A percentile compares a stretch with the other conserved stretches of the same genome.
phyloP scores from a whole-genome alignment of 768 basidiomycete species.

The Trametopsis cervina region DNA sequence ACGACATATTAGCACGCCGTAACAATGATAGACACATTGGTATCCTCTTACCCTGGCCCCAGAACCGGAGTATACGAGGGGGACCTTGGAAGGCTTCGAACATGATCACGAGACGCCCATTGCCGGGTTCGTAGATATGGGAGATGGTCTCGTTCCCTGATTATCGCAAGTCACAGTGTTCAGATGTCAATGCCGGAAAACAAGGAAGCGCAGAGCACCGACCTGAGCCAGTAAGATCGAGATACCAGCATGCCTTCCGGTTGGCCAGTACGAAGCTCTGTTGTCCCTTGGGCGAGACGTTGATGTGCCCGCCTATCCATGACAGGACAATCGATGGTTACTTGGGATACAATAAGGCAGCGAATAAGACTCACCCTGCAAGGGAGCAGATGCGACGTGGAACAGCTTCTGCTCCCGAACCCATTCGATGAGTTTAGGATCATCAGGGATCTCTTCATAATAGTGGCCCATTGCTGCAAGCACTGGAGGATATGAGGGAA shows the following conservation, averaged over 20 bases:
- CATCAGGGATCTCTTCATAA: conserved; percentile 43
- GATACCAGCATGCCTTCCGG: conserved; percentile 53
- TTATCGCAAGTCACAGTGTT: neutral
- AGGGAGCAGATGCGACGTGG: conserved; percentile 65
- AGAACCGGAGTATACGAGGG: conserved; percentile 52
- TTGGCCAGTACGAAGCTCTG: conserved; percentile 53
- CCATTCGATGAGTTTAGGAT: conserved; percentile 40
- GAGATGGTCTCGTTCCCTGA: conserved; percentile 52
- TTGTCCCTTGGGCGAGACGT: conserved; percentile 61
- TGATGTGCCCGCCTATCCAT: conserved; percentile 42
- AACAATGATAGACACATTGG: no score
- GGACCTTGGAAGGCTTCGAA: conserved; percentile 58
- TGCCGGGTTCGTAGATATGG: conserved; percentile 49
- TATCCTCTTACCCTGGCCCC: conserved; percentile 47
- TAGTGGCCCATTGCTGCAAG: conserved; percentile 18
- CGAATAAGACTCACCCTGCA: conserved; percentile 29
- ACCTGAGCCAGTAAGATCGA: conserved; percentile 70
- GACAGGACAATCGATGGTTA: neutral
- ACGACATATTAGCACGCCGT: neutral
- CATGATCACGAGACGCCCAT: conserved; percentile 53
- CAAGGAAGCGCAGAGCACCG: conserved; percentile 19
- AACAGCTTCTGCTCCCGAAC: conserved; percentile 58
- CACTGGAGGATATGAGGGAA: no score
- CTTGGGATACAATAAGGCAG: neutral
- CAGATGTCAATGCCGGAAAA: neutral